A percentile compares a stretch with the other conserved stretches of the same genome.
Conservation (phyloP, 495 filamentous ascomycete genomes). For the Entonaema liquescens region DNA sequence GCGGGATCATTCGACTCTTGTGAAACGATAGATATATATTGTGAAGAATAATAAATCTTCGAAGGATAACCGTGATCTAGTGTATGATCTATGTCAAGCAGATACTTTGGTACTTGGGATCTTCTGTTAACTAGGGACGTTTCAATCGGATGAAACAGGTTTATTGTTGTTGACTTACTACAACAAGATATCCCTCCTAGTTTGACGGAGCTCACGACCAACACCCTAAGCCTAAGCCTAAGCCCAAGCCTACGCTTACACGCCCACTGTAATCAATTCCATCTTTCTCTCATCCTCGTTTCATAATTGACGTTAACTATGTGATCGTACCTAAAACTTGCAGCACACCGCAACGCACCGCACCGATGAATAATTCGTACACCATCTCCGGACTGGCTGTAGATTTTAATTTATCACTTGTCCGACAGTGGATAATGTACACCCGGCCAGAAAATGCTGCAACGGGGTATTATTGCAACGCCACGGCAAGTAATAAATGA, state of each 20-base stretch:
- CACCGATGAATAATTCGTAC: background rate
- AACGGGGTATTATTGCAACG: background rate
- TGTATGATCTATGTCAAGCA: background rate
- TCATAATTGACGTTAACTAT: constrained; percentile 7
- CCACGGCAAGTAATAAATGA: background rate
- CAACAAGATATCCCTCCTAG: constrained; percentile 20
- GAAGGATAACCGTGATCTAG: background rate
- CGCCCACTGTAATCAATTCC: background rate
- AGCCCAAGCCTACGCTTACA: no score
- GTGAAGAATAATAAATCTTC: background rate
- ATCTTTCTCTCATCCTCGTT: constrained; percentile 6
- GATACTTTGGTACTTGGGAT: background rate
- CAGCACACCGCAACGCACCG: background rate
- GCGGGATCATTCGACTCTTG: constrained; percentile 8
- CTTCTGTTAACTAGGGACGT: constrained; percentile 5
- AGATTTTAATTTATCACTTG: background rate
- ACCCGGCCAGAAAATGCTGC: background rate
- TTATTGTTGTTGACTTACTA: constrained; percentile 32
- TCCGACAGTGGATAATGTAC: background rate
- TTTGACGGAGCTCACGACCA: background rate
- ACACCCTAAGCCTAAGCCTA: no score
- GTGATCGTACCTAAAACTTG: constrained; percentile 4
- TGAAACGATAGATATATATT: background rate
- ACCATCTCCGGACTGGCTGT: background rate
- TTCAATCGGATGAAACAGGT: constrained; percentile 33